These are phyloP conservation scores for Diaporthe amygdali DNA, from an alignment of 2,329 filamentous ascomycete species.

Conservation along the genomic window DNA sequence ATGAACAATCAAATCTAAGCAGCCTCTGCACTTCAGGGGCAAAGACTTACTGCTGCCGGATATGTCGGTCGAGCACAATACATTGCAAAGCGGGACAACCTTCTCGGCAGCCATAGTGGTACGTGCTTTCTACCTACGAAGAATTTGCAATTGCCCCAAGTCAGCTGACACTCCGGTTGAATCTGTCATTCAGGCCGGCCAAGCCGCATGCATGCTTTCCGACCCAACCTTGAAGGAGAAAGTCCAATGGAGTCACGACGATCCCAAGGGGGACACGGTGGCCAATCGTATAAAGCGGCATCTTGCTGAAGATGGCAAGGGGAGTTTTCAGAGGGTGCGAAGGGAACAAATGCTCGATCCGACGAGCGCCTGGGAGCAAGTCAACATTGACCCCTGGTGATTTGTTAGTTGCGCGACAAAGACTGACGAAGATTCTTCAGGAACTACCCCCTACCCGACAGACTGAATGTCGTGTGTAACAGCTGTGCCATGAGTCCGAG, in stretches of 20 bases:
- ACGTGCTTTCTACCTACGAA: neutral
- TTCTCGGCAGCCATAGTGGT: conserved; percentile 10
- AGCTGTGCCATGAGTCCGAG: neutral
- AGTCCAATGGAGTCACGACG: neutral
- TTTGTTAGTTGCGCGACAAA: too few species aligned
- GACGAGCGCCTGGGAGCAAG: neutral
- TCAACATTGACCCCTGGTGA: neutral
- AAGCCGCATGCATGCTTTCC: conserved; percentile 6
- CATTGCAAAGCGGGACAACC: conserved; percentile 8
- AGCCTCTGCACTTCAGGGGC: neutral
- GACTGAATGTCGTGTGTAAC: neutral
- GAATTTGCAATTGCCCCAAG: too few species aligned
- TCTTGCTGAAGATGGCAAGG: neutral
- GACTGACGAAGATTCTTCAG: neutral
- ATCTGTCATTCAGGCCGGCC: neutral
- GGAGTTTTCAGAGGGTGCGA: conserved; percentile 1
- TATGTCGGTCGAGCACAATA: conserved; percentile 1
- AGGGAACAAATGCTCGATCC: conserved; percentile 1
- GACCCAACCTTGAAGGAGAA: neutral
- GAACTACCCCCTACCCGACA: neutral
- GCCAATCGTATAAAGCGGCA: neutral
- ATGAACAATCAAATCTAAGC: neutral
- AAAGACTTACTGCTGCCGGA: neutral
- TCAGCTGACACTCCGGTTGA: neutral
- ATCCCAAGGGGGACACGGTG: neutral